Conservation (phyloP, 140 eudicot species). For the Senecio squalidus region DNA sequence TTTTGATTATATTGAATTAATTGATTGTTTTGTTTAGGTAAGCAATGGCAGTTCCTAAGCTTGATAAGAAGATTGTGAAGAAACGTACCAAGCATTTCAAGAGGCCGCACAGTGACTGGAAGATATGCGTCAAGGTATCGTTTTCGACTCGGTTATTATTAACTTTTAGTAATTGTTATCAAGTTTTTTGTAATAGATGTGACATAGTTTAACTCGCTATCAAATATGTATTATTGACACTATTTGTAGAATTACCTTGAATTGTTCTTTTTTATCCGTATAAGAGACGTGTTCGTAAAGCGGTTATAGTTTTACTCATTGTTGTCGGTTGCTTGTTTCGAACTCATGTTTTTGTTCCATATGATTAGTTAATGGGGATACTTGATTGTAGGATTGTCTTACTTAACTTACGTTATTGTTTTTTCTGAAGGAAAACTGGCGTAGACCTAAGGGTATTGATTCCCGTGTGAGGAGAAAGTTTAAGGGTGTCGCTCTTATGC, state of each 20-base stretch:
- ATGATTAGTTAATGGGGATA: too few species aligned
- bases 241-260: too few species aligned
- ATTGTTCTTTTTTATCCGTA: too few species aligned
- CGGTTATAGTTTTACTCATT: too few species aligned
- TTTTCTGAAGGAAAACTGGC: slow-evolving; percentile 46
- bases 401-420: not conserved
- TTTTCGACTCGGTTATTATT: not conserved
- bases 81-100: slow-evolving; percentile 75
- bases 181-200: too few species aligned
- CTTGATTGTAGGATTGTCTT: not conserved
- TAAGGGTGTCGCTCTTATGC: slow-evolving; percentile 51
- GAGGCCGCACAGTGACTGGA: slow-evolving; percentile 68
- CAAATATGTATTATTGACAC: too few species aligned
- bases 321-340: too few species aligned
- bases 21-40: not conserved
- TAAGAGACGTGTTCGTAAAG: too few species aligned
- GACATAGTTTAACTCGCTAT: too few species aligned
- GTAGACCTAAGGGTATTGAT: slow-evolving; percentile 71
- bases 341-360: too few species aligned
- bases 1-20: not conserved
- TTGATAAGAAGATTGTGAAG: slow-evolving; percentile 61
- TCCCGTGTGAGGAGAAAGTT: slow-evolving; percentile 63
- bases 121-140: slow-evolving; percentile 54
- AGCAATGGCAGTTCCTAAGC: slow-evolving; percentile 67
- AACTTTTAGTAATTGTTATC: too few species aligned